A percentile compares a stretch with the other conserved stretches of the same genome.
These are phyloP conservation scores for Phaffomyces thermotolerans DNA, from an alignment of 805 yeast species.

Conservation along the genomic window DNA sequence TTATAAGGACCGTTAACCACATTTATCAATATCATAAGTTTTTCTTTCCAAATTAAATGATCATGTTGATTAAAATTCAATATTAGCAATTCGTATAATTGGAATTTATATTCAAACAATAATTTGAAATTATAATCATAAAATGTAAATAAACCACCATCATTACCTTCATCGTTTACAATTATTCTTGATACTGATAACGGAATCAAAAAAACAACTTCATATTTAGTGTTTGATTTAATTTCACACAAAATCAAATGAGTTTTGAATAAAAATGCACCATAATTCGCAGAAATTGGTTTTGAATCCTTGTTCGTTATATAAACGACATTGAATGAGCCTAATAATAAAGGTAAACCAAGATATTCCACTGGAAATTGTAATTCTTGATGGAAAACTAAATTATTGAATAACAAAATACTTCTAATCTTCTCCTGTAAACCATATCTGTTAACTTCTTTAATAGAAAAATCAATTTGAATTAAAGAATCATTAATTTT, in stretches of 20 bases:
- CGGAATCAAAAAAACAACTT: slow-evolving; percentile 43
- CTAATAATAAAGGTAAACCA: slow-evolving; percentile 38
- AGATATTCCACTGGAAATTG: slow-evolving; percentile 37
- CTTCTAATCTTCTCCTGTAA: slow-evolving; percentile 18
- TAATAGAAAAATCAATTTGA: slow-evolving; percentile 20
- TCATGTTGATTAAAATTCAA: slow-evolving; percentile 30
- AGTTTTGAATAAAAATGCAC: slow-evolving; percentile 43
- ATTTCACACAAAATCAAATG: slow-evolving; percentile 36
- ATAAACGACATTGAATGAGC: slow-evolving; percentile 38
- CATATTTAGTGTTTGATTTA: slow-evolving; percentile 19
- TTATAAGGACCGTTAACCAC: slow-evolving; percentile 28
- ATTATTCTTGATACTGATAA: slow-evolving; percentile 28
- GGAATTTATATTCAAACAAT: slow-evolving; percentile 36
- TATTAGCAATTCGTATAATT: slow-evolving; percentile 39
- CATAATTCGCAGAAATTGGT: slow-evolving; percentile 12
- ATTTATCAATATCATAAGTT: slow-evolving; percentile 24
- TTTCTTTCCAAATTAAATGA: slow-evolving; percentile 34
- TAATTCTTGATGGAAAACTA: slow-evolving; percentile 12
- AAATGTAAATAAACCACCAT: slow-evolving; percentile 26
- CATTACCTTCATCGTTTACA: slow-evolving; percentile 17
- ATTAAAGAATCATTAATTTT: slow-evolving; percentile 13
- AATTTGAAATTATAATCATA: slow-evolving; percentile 34
- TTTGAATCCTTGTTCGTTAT: slow-evolving; percentile 16
- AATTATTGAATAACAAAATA: slow-evolving; percentile 10
- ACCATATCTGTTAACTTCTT: slow-evolving; percentile 26